Evolutionary conservation across 805 yeast genomes (phyloP), one percentile per base, ranked within the genome.

Genomic region (Myxozyma melibiosi): DNA sequence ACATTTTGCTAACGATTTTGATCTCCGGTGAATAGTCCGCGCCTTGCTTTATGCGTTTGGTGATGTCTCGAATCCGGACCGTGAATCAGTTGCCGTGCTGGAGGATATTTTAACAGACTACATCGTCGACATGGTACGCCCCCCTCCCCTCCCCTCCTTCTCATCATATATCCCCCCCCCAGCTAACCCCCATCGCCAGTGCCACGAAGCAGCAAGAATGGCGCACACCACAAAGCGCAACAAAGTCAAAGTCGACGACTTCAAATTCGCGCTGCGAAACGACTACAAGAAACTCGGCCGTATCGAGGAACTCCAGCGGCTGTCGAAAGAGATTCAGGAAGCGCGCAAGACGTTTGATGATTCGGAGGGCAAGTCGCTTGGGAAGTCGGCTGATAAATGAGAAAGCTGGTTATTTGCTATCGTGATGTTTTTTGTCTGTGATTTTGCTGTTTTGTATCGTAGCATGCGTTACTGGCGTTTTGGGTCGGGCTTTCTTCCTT

Each of bases 11-110:
- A 37, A 67, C 72, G 42, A 65, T 70, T 27, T 76, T 74, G 62
- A 66, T 73, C 25, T 70, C 67, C 45, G 79, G n/a, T 28, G 82
- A 59, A 73, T 84, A 58, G 68, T 66, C 31, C 79, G 81, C 62
- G 78, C 86, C 0, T 69, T 86, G 47, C 70, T 86, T 53, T 86
- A 82, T 63, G 90, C 90, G 0, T 85, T 79, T 68, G 92, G 92
- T 1, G 92, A 86, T 66, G 84, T 80, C 1, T 72, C 80, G n/a
- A 77, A 82, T 43, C 92, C 92, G 0, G 74, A 82, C 42, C 78
- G 80, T 11, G 88, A 85, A 55, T 83, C 88, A 0, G 82, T 84
- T 1, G 82, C 83, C 33, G 80, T 82, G 2, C 67, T 86, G 31
- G 92, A 86, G 64, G 92, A 86, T 61, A 76, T 85, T 4, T 77